A percentile compares a stretch with the other conserved stretches of the same genome.
These are phyloP conservation scores for Cladosporium sp. DNA, from an alignment of 2,329 filamentous ascomycete species.

Conservation along the genomic window DNA sequence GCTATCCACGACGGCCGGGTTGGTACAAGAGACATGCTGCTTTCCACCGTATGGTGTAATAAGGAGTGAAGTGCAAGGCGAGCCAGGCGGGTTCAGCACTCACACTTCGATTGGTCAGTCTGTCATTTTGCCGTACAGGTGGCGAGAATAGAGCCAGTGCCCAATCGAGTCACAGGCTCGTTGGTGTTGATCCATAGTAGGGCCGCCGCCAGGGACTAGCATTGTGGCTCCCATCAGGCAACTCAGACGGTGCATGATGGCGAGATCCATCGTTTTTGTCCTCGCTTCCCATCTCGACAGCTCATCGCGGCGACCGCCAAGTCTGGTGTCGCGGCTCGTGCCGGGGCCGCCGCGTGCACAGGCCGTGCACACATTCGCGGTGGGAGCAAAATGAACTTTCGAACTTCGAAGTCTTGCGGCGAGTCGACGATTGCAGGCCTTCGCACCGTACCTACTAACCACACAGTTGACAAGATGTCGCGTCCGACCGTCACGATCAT, in stretches of 20 bases:
- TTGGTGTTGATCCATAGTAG: background rate
- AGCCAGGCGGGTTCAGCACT: background rate
- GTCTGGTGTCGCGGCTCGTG: background rate
- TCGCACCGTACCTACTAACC: conserved; percentile 9
- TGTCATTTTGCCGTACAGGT: background rate
- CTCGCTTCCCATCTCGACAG: background rate
- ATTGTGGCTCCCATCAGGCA: background rate
- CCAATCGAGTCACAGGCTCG: background rate
- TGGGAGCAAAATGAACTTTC: background rate
- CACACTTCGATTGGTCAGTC: background rate
- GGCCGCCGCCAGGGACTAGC: background rate
- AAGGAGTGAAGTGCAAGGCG: too few relatives aligned
- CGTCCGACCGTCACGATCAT: conserved; percentile 97
- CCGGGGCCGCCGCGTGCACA: conserved; percentile 1
- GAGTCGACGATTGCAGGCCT: conserved; percentile 10
- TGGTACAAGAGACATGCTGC: too few relatives aligned
- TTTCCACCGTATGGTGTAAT: too few relatives aligned
- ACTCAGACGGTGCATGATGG: background rate
- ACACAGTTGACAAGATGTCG: conserved; percentile 10
- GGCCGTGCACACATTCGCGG: conserved; percentile 5
- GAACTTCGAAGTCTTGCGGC: conserved; percentile 5
- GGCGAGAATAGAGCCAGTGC: background rate
- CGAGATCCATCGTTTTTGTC: background rate
- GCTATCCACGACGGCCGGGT: too few relatives aligned
- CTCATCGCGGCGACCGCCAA: background rate